Evolutionary conservation across 345 rosid genomes (phyloP), one percentile per base, ranked within the genome.

Genomic region (Garcia nutans): DNA sequence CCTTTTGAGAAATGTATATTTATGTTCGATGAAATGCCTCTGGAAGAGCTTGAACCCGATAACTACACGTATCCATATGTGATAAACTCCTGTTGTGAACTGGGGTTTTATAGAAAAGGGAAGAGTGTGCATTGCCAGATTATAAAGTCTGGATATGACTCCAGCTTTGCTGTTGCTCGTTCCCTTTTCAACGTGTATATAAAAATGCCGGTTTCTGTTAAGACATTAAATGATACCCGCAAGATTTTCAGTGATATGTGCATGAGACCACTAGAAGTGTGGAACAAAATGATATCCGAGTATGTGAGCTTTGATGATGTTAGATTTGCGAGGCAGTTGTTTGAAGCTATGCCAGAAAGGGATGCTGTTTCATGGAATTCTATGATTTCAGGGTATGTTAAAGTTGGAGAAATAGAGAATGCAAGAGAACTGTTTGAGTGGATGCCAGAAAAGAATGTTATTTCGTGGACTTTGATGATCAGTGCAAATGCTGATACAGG

Each of bases 401-500:
- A 76, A 80, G 73, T 31, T 47, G 87, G 89, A 71, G 81, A 87
- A 42, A 33, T 84, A 65, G 74, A 42, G 59, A 67, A 76, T 13
- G 90, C 89, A 59, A 78, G 70, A 56, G 77, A 65, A 56, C 59
- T 81, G 37, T 87, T 85, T 60, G 82, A 45, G 16, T 41, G 28
- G 15, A 69, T 83, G 78, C 78, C 82, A 0, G 80, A 77, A 41
- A 87, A 76, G 74, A 78, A 82, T 62, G 85, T 78, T n/a, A 76
- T 85, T 80, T 87, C 88, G 16, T 85, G 83, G 90, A 83, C 87
- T 45, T 55, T 75, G 24, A 74, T 86, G 87, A 70, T 81, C 6
- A 72, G 72, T 41, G 83, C 80, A 23, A 61, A 80, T 68, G 82
- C 86, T 19, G 81, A 77, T 55, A 65, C 77, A 16, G 77, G 79